Evolutionary conservation across 2,329 filamentous ascomycete genomes (phyloP).

Genomic region (Diaporthe sp.): DNA sequence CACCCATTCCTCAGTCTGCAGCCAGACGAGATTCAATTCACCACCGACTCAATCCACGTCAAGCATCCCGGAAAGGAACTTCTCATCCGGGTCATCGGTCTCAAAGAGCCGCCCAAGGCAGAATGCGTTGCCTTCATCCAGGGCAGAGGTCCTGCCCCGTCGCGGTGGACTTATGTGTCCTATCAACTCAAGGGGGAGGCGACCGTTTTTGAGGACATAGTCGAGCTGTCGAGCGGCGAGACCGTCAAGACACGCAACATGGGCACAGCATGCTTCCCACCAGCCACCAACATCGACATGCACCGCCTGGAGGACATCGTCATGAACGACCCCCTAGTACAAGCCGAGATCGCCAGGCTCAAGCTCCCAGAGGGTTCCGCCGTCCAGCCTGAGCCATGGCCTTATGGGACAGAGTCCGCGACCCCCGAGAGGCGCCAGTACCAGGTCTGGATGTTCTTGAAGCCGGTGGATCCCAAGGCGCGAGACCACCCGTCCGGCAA

Average conservation of each 20-base stretch:
- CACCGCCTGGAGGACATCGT: slow-evolving; percentile 63
- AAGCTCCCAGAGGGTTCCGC: slow-evolving; percentile 71
- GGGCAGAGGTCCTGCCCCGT: slow-evolving; percentile 24
- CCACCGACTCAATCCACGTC: slow-evolving; percentile 24
- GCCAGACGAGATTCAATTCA: slow-evolving; percentile 34
- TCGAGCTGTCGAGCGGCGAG: slow-evolving; percentile 28
- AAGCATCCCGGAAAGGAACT: slow-evolving; percentile 25
- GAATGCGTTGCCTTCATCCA: slow-evolving; percentile 28
- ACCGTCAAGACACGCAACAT: slow-evolving; percentile 13
- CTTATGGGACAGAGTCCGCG: slow-evolving; percentile 69
- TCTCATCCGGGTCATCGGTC: slow-evolving; percentile 31
- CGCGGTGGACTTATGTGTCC: slow-evolving; percentile 33
- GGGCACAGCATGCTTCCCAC: slow-evolving; percentile 31
- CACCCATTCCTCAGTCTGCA: slow-evolving; percentile 36
- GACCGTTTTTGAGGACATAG: slow-evolving; percentile 31
- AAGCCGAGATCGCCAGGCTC: slow-evolving; percentile 72
- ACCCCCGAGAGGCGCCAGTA: slow-evolving; percentile 66
- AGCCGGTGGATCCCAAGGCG: slow-evolving; percentile 70
- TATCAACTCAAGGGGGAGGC: slow-evolving; percentile 35
- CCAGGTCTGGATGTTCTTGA: slow-evolving; percentile 76
- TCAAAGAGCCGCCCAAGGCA: slow-evolving; percentile 31
- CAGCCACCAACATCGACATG: slow-evolving; percentile 37
- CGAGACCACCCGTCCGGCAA: slow-evolving; percentile 66
- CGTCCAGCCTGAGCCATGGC: slow-evolving; percentile 74
- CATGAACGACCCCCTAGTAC: slow-evolving; percentile 67